Evolutionary conservation across 257 asterid species (phyloP).

Genomic region (Anisodus acutangulus): DNA sequence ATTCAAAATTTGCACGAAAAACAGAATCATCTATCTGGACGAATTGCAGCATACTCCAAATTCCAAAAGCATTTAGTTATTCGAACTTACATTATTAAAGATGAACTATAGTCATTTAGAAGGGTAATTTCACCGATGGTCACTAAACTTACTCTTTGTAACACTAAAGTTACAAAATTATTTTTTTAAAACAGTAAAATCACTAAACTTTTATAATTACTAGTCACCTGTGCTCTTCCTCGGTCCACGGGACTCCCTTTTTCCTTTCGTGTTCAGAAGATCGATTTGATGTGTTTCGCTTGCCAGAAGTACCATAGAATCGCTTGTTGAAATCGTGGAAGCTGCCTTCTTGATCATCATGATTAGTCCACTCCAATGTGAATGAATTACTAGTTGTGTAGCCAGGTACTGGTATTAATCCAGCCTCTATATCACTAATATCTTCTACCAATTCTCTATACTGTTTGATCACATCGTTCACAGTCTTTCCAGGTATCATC

Average conservation of each 20-base stretch:
- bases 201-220: not conserved
- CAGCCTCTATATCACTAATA: constrained; percentile 75
- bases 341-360: constrained; percentile 28
- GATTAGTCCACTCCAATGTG: constrained; percentile 61
- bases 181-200: not conserved
- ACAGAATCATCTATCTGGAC: not conserved
- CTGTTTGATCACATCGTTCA: constrained; percentile 68
- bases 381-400: constrained; percentile 45
- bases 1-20: not conserved
- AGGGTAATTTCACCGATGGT: no score
- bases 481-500: constrained; percentile 77
- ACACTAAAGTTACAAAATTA: not conserved
- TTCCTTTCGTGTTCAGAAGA: constrained; percentile 72
- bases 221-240: constrained; percentile 85
- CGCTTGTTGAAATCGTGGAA: constrained; percentile 46
- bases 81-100: not conserved
- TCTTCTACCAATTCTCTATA: constrained; percentile 72
- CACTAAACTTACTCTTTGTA: no score
- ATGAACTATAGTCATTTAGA: no score
- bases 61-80: not conserved
- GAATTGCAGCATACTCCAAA: not conserved
- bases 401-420: constrained; percentile 71
- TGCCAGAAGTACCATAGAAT: constrained; percentile 49
- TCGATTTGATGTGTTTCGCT: constrained; percentile 49
- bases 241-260: constrained; percentile 95